Base-by-base conservation (phyloP, 768 basidiomycete genomes). In the Lactarius hengduanensis region DNA sequence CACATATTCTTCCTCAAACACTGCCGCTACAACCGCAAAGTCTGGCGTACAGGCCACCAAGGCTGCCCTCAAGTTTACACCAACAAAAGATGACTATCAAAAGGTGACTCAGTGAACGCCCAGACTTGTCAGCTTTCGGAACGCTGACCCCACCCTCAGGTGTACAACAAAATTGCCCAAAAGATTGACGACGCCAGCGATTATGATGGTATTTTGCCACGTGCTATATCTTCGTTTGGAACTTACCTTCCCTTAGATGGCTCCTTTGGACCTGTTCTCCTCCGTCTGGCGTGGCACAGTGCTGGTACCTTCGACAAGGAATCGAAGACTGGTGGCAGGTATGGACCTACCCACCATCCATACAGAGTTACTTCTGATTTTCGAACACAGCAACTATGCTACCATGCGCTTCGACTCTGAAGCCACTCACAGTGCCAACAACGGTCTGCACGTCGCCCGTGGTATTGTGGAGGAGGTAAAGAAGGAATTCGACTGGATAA, bases 351-450 rank as follows among this genome's bases (percentile, higher is more conserved):
- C 69, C 18, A 32, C 66, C 60, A 56, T 57, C 32, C 47, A 58
- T 45, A 66, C 60, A 66, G 18, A 4, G 50, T 71, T 70, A 60
- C 47, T 32, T 32, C 43, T 53, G 50, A 56, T 70, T 22, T 30
- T 62, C 30, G 57, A 55, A 32, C 53, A 38, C 74, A 90, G 92
- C 82, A 98, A 99, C 84, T 95, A 93, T 71, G 96, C 97, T 2
- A 98, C 96, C 28, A 99, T 99, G 96, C 91, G 96, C 63, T 99
- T 98, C 78, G 85, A 87, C 62, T 92, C 96, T 47, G 96, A 98
- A 76, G 74, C 94, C 13, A 74, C 82, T 34, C 94, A 98, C 74
- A 85, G 80, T 41, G 94, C 93, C 59, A 96, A 96, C 77, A 85
- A 85, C 32, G 94, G 94, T 32, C 81, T 96, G 62, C 77, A 89